phyloP scores from a whole-genome alignment of 2,329 filamentous ascomycete species.

The Nemania sp. region DNA sequence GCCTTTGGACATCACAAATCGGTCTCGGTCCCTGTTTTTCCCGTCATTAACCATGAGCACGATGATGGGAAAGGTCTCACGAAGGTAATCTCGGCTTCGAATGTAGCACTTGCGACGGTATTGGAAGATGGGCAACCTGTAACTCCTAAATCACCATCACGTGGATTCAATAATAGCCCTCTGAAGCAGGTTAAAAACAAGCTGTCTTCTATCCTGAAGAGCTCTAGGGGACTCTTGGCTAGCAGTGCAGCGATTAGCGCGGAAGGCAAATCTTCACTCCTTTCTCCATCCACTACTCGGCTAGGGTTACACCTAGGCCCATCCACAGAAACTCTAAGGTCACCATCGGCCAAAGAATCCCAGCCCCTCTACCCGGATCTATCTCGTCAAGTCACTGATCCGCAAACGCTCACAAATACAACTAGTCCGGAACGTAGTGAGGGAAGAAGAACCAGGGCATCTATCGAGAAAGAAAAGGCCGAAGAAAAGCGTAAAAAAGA shows the following conservation, averaged over 20 bases:
- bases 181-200: conserved; percentile 94
- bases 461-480: conserved; percentile 68
- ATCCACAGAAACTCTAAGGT: conserved; percentile 63
- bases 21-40: conserved; percentile 69
- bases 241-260: conserved; percentile 76
- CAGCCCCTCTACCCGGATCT: conserved; percentile 62
- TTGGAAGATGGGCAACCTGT: conserved; percentile 58
- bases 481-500: conserved; percentile 74
- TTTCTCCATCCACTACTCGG: conserved; percentile 65
- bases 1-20: conserved; percentile 69
- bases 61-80: conserved; percentile 58
- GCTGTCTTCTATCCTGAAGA: conserved; percentile 89
- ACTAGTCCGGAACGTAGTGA: conserved; percentile 60
- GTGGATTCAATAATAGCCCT: conserved; percentile 76
- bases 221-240: conserved; percentile 85
- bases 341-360: conserved; percentile 47
- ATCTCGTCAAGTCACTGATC: conserved; percentile 53
- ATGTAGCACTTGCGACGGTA: conserved; percentile 64
- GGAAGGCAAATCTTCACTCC: conserved; percentile 68
- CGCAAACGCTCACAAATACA: conserved; percentile 49
- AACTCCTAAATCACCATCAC: conserved; percentile 68
- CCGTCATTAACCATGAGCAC: conserved; percentile 44
- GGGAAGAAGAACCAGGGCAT: conserved; percentile 66
- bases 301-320: conserved; percentile 58
- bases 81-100: conserved; percentile 72